Evolutionary conservation across 176 grass and related monocot species (phyloP).

Genomic region (Guadua angustifolia): DNA sequence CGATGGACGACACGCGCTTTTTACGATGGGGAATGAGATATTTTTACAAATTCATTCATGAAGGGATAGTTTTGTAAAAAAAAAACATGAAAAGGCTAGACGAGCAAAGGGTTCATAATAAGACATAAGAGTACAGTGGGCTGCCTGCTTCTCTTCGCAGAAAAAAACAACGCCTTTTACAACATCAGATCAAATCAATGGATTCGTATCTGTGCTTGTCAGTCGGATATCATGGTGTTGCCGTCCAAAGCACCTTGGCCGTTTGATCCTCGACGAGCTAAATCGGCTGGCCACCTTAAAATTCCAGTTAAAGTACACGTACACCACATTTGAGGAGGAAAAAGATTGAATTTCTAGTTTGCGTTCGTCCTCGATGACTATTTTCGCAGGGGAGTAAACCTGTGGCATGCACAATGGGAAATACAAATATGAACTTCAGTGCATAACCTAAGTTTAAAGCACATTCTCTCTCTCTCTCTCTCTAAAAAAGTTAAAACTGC

Average conservation of each 20-base stretch:
- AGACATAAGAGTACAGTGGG: not conserved
- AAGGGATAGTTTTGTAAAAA: no score
- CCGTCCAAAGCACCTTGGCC: not conserved
- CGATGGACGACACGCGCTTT: no score
- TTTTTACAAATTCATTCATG: no score
- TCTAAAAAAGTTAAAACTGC: no score
- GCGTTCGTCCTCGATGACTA: not conserved
- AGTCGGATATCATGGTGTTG: not conserved
- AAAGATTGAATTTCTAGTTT: not conserved
- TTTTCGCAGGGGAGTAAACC: not conserved
- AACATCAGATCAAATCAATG: slow-evolving; percentile 26
- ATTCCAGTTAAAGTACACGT: not conserved
- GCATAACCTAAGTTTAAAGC: not conserved
- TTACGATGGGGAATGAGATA: no score
- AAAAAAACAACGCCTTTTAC: slow-evolving; percentile 12
- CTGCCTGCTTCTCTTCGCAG: not conserved
- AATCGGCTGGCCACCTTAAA: not conserved
- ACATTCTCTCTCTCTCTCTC: no score
- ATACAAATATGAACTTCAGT: not conserved
- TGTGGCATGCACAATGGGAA: not conserved
- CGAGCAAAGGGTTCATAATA: no score
- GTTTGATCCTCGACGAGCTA: not conserved
- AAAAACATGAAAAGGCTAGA: no score
- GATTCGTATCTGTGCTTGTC: slow-evolving; percentile 21
- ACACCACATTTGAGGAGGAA: not conserved